Percentiles rank a stretch among this genome's conserved stretches.
Conservation (phyloP, 148 eudicot genomes). For the Heliosperma pusillum region DNA sequence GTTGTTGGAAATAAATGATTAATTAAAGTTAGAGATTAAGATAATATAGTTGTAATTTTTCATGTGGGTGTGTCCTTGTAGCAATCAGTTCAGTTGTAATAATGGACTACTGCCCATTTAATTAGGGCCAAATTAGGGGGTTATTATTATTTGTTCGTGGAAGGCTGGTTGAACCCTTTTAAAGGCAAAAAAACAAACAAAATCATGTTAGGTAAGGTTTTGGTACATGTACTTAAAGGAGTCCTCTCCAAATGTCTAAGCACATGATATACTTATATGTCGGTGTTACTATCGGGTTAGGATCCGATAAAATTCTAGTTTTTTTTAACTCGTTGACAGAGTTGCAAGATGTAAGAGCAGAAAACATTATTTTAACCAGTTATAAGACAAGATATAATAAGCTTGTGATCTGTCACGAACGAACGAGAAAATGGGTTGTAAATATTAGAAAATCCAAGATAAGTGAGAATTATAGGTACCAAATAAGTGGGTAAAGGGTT, state of each 20-base stretch:
- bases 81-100: neutral
- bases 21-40: slow-evolving; percentile 2
- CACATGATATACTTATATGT: slow-evolving; percentile 51
- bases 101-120: neutral
- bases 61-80: neutral
- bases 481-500: slow-evolving; percentile 18
- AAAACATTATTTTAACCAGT: no score
- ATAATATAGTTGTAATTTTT: slow-evolving; percentile 5
- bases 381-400: no score
- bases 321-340: no score
- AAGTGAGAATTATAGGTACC: slow-evolving; percentile 23
- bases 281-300: slow-evolving; percentile 23
- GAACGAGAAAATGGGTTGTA: no score
- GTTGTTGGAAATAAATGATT: neutral
- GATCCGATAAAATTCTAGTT: slow-evolving; percentile 26
- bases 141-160: neutral
- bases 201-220: neutral
- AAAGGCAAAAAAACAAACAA: no score
- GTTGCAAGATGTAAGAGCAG: no score
- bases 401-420: no score
- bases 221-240: neutral
- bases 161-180: neutral
- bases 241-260: slow-evolving; percentile 35
- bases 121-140: no score
- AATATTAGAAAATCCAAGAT: neutral